These are phyloP conservation scores for Solanum neorickii DNA, from an alignment of 257 asterid species.

Conservation along the genomic window DNA sequence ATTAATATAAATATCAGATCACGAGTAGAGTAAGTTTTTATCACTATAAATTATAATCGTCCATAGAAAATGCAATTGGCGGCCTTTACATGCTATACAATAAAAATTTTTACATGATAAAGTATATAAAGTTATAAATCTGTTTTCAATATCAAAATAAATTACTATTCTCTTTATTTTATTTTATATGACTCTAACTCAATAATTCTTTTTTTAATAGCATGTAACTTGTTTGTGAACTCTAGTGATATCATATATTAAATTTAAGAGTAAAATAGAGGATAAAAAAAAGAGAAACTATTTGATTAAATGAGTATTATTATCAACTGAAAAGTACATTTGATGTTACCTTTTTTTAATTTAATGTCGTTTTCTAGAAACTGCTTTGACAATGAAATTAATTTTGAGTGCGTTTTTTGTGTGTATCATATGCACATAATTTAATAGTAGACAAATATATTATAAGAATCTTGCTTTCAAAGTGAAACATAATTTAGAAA, in stretches of 20 bases:
- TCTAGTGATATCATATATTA: not conserved
- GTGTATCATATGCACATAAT: not conserved
- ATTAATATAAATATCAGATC: not conserved
- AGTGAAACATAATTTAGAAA: not conserved
- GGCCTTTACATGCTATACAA: not conserved
- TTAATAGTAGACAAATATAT: not conserved
- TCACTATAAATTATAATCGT: not conserved
- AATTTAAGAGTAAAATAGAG: not conserved
- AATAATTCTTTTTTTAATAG: not conserved
- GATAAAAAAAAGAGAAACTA: not conserved
- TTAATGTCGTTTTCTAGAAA: conserved; percentile 33
- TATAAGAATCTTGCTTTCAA: not conserved
- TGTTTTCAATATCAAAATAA: not conserved
- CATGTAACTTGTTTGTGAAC: not conserved
- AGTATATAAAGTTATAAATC: not conserved
- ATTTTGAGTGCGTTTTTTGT: not conserved
- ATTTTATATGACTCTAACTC: too few species aligned
- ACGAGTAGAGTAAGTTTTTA: not conserved
- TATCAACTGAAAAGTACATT: conserved; percentile 2
- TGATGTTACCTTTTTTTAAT: conserved; percentile 28
- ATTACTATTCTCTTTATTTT: not conserved
- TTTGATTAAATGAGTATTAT: not conserved
- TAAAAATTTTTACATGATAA: fast-evolving
- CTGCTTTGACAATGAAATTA: conserved; percentile 6
- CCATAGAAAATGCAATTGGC: not conserved